Base-by-base conservation (phyloP, 2,329 filamentous ascomycete genomes). In the Helotiales sp. region DNA sequence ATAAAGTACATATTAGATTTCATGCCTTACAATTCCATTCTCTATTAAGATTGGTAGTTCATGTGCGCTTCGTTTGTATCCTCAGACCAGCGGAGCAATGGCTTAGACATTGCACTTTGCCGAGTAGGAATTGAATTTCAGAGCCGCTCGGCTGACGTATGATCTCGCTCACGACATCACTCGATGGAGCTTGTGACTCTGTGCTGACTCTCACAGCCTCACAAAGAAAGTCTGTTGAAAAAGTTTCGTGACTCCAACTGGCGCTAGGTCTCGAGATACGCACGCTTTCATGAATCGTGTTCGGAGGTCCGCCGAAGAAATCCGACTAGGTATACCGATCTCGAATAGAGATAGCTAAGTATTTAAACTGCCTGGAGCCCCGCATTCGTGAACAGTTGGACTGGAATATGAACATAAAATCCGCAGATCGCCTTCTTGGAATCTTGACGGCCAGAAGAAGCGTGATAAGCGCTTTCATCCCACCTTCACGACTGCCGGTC, bases 1-100 rank as follows among this genome's bases (percentile, higher is more conserved):
- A 57, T 54, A 58, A 47, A 33, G 46, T 54, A 63, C 58, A 62
- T 59, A 62, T 27, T n/a, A 55, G 25, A 47, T 31, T 42, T 12
- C 9, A 31, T 46, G 17, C 15, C 31, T 34, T 34, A 9, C 15
- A 34, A 34, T 34, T 34, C 31, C 31, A 34, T n/a, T n/a, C n/a
- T n/a, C n/a, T n/a, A n/a, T n/a, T n/a, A n/a, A n/a, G n/a, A n/a
- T n/a, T n/a, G n/a, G n/a, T n/a, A n/a, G n/a, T n/a, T n/a, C n/a
- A n/a, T n/a, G n/a, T n/a, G n/a, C n/a, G n/a, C n/a, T n/a, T n/a
- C n/a, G n/a, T n/a, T n/a, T n/a, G n/a, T n/a, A n/a, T n/a, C n/a
- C n/a, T n/a, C n/a, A n/a, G n/a, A n/a, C n/a, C n/a, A n/a, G n/a
- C n/a, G n/a, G n/a, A 5, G n/a, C 12, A 34, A 34, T 15, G 4